A percentile compares a stretch with the other conserved stretches of the same genome.
These are phyloP conservation scores for Musa itinerans DNA, from an alignment of 176 grass and related monocot species.

Conservation along the genomic window DNA sequence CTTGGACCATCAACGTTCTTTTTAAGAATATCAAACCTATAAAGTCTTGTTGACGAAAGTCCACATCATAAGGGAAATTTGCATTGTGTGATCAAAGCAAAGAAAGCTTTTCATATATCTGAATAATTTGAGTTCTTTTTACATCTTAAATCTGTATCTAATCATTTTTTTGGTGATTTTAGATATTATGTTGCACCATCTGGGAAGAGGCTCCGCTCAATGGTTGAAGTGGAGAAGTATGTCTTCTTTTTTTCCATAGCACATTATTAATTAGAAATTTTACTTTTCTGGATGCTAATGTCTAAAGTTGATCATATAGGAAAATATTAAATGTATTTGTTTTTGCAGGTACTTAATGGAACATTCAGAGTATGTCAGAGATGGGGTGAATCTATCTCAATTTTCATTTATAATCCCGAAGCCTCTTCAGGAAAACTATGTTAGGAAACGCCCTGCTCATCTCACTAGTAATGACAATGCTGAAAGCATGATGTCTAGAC, in stretches of 20 bases:
- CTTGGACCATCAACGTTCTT: no score
- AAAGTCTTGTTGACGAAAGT: no score
- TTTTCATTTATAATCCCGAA: conserved; percentile 37
- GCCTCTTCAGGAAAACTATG: conserved; percentile 31
- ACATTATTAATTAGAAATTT: background rate
- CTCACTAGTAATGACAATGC: background rate
- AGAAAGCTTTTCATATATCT: no score
- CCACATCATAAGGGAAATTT: no score
- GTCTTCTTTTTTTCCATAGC: conserved; percentile 6
- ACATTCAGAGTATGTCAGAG: conserved; percentile 26
- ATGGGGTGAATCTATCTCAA: conserved; percentile 35
- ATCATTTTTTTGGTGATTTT: background rate
- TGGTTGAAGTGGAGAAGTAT: conserved; percentile 40
- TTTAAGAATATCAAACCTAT: no score
- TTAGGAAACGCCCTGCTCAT: conserved; percentile 16
- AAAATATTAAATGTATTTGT: background rate
- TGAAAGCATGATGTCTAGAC: background rate
- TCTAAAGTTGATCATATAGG: no score
- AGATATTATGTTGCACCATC: conserved; percentile 53
- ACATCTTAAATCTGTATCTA: background rate
- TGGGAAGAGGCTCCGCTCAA: conserved; percentile 42
- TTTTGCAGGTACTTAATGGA: conserved; percentile 41
- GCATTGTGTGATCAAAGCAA: no score
- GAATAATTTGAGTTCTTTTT: background rate
- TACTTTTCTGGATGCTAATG: background rate